Base-by-base conservation (phyloP, 495 filamentous ascomycete genomes). In the Ascobolus immersus region DNA sequence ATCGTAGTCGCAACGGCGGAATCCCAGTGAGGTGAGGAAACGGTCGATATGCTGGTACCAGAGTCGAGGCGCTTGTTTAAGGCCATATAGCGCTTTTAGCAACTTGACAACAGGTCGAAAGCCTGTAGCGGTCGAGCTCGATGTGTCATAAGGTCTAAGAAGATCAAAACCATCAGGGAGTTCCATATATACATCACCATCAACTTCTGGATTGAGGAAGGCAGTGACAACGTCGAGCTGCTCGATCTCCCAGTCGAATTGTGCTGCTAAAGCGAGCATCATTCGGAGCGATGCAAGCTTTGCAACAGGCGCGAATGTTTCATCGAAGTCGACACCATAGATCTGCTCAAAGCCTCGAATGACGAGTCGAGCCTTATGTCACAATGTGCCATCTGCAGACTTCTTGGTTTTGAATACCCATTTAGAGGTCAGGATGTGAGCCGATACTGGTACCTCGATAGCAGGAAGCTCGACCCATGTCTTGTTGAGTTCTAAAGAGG, bases 221-320 rank as follows among this genome's bases (percentile, higher is more conserved):
- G 41, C 43, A 6, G 28, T 29, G 6, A 25, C 29, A 5, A 43
- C 26, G 27, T 48, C 39, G 15, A 36, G 25, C 34, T 40, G 32
- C 12, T 37, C 9, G 41, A 25, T 1, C 28, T 17, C n/a, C 33
- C 17, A 37, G 10, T 35, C 28, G 7, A 30, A 23, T 4, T 19
- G 5, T 1, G 39, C 27, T 4, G 35, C 21, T 7, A 45, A 14
- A 15, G 33, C 39, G 5, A 47, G 26, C 13, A 47, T 11, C 1
- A 43, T 12, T 15, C 29, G 26, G 13, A 42, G 18, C 21, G 38
- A 26, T 20, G 27, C 34, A 7, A 28, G 32, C 12, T 27, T 26
- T 12, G 30, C 39, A 17, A 41, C 39, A 13, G 44, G 39, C 7
- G 39, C 38, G 33, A 51, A 52, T 2, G 41, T 48, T n/a, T 51